phyloP scores from a whole-genome alignment of 2,329 filamentous ascomycete genomes.

The Scedosporium dehoogii region DNA sequence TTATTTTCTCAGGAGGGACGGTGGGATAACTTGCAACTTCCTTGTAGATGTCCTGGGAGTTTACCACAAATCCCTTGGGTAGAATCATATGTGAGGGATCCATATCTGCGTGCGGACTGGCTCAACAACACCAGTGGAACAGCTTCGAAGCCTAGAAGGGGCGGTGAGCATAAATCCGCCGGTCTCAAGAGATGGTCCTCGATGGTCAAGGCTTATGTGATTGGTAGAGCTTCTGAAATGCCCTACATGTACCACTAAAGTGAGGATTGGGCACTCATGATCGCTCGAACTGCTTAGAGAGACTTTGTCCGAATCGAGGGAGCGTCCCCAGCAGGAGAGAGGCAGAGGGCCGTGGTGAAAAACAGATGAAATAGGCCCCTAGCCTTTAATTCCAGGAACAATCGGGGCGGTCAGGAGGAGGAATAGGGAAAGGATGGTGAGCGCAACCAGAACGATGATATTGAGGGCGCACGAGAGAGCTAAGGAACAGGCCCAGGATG shows the following conservation, averaged over 20 bases:
- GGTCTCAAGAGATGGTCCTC: background rate
- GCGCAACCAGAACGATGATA: background rate
- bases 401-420: background rate
- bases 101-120: constrained; percentile 14
- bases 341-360: background rate
- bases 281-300: background rate
- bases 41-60: constrained; percentile 39
- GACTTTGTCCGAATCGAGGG: no score
- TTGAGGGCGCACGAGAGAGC: background rate
- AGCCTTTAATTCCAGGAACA: background rate
- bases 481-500: background rate
- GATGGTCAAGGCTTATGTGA: background rate
- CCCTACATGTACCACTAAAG: background rate
- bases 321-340: background rate
- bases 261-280: background rate
- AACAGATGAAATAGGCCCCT: no score
- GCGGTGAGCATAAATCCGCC: background rate
- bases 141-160: background rate
- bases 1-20: constrained; percentile 42
- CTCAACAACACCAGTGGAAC: background rate
- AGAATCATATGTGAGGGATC: constrained; percentile 32
- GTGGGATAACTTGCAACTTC: constrained; percentile 42
- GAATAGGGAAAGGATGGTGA: background rate
- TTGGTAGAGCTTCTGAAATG: background rate
- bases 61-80: constrained; percentile 48